Conservation (phyloP, 768 basidiomycete genomes). For the Tubosaeta sp. region DNA sequence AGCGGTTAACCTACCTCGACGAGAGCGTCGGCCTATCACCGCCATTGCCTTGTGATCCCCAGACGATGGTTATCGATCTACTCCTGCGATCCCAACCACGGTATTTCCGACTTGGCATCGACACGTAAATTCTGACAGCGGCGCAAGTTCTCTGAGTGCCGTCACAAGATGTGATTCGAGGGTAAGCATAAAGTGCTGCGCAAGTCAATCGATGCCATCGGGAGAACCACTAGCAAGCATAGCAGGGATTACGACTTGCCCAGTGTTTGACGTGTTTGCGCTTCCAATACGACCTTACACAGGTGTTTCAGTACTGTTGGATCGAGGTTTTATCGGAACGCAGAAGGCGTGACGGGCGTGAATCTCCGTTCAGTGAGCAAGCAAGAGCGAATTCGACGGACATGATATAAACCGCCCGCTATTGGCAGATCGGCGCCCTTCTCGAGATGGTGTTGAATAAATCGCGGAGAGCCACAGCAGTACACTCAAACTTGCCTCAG, state of each 20-base stretch:
- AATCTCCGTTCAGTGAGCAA: constrained; percentile 23
- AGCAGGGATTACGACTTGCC: constrained; percentile 13
- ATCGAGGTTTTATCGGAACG: constrained; percentile 22
- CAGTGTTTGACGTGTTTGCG: constrained; percentile 9
- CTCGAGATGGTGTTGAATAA: not conserved
- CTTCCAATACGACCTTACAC: constrained; percentile 17
- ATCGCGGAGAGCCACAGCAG: not conserved
- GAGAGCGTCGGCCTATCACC: constrained; percentile 22
- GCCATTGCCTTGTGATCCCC: constrained; percentile 21
- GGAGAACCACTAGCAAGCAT: constrained; percentile 17
- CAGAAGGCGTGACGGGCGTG: constrained; percentile 18
- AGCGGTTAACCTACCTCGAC: constrained; percentile 11
- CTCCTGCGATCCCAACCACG: constrained; percentile 8
- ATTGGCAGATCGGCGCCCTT: not conserved
- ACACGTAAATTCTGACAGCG: constrained; percentile 32
- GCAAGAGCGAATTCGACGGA: constrained; percentile 21
- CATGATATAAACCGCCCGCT: not conserved
- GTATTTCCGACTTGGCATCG: constrained; percentile 5
- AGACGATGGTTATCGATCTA: constrained; percentile 6
- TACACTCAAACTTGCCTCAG: not conserved
- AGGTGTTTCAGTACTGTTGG: constrained; percentile 8
- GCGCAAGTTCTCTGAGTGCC: constrained; percentile 17
- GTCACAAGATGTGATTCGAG: constrained; percentile 26
- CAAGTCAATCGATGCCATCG: constrained; percentile 29
- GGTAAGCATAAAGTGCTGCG: constrained; percentile 19